Conservation (phyloP, 2,329 filamentous ascomycete species). For the Chaetothyriales sp. region DNA sequence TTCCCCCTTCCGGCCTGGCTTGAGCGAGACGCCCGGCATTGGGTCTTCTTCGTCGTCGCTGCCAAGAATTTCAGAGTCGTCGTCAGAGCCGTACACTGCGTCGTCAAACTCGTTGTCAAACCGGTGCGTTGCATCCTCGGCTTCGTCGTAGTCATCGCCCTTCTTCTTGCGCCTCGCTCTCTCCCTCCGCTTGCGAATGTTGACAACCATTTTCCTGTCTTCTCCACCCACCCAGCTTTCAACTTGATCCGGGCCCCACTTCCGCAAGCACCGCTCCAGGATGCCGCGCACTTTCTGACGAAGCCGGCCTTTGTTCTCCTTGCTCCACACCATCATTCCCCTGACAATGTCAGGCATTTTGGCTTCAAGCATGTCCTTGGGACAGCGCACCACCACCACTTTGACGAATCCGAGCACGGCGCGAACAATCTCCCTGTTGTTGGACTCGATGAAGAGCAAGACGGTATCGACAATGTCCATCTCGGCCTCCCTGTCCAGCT, state of each 20-base stretch:
- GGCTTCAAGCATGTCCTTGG: slow-evolving; percentile 58
- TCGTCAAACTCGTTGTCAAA: slow-evolving; percentile 93
- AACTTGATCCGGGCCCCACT: slow-evolving; percentile 72
- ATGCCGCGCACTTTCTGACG: slow-evolving; percentile 97
- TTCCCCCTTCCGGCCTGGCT: slow-evolving; percentile 35
- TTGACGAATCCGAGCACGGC: slow-evolving; percentile 94
- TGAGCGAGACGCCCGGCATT: slow-evolving; percentile 20
- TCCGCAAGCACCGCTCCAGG: slow-evolving; percentile 79
- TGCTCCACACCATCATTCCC: slow-evolving; percentile 88
- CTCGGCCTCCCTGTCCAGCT: slow-evolving; percentile 55
- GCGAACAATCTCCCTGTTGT: slow-evolving; percentile 92
- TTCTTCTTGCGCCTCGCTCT: slow-evolving; percentile 82
- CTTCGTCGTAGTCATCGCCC: slow-evolving; percentile 44
- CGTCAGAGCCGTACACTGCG: slow-evolving; percentile 72
- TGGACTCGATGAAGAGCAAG: slow-evolving; percentile 88
- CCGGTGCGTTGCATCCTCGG: slow-evolving; percentile 35
- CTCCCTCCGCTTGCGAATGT: slow-evolving; percentile 92
- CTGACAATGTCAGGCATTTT: slow-evolving; percentile 60
- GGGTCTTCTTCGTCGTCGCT: slow-evolving; percentile 35
- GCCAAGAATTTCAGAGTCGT: slow-evolving; percentile 42
- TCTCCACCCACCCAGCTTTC: slow-evolving; percentile 57
- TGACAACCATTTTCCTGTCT: slow-evolving; percentile 76
- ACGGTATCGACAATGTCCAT: slow-evolving; percentile 84
- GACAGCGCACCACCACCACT: slow-evolving; percentile 78
- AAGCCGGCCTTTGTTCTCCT: slow-evolving; percentile 96